Conservation (phyloP, 2,329 filamentous ascomycete species). For the Claviceps arundinis region DNA sequence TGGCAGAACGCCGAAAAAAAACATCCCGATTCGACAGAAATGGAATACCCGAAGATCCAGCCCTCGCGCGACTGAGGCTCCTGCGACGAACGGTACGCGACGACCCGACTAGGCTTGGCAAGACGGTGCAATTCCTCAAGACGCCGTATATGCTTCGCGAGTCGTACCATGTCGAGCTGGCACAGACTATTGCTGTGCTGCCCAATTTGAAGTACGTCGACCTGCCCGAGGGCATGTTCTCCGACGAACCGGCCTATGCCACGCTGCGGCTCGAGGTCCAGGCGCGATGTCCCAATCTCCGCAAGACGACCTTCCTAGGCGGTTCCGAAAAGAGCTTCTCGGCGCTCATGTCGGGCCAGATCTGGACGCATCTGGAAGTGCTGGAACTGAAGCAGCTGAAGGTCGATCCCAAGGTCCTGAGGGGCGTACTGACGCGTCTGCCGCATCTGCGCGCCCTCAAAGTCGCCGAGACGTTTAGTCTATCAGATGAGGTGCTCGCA, state of each 20-base stretch:
- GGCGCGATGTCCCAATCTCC: conserved; percentile 66
- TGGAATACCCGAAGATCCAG: conserved; percentile 67
- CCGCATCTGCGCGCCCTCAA: conserved; percentile 59
- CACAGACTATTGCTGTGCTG: conserved; percentile 71
- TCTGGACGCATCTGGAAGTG: conserved; percentile 61
- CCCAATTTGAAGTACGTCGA: conserved; percentile 83
- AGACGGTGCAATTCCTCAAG: conserved; percentile 66
- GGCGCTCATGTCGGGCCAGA: conserved; percentile 46
- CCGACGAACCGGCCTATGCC: conserved; percentile 61
- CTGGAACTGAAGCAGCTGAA: conserved; percentile 56
- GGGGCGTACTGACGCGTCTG: conserved; percentile 57
- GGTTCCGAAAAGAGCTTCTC: conserved; percentile 71
- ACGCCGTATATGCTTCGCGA: conserved; percentile 92
- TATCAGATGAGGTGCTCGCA: conserved; percentile 68
- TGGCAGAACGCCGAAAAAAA: conserved; percentile 67
- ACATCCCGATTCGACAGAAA: conserved; percentile 62
- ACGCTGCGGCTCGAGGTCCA: conserved; percentile 75
- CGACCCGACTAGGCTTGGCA: conserved; percentile 53
- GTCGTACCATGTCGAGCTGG: conserved; percentile 70
- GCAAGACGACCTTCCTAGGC: conserved; percentile 75
- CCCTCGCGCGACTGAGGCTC: conserved; percentile 61
- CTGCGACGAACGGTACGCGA: conserved; percentile 74
- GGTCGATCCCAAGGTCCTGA: conserved; percentile 56
- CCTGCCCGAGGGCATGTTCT: conserved; percentile 76
- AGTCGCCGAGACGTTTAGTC: conserved; percentile 52